Conservation (phyloP, 441 rosid species). For the Dalechampia spathulata region DNA sequence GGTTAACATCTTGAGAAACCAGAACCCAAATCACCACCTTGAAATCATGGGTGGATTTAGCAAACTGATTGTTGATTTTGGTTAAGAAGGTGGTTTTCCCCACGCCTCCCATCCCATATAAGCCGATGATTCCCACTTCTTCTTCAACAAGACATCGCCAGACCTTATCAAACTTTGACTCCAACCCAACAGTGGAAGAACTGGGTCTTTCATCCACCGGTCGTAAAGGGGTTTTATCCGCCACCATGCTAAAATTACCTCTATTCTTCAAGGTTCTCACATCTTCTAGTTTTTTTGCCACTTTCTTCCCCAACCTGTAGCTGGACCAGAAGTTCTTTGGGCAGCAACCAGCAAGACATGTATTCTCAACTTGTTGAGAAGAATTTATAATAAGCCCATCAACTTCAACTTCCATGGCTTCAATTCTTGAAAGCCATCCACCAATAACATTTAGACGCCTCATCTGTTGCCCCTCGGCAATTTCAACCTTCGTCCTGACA, state of each 20-base stretch:
- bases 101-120: neutral
- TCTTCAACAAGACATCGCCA: neutral
- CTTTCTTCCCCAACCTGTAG: neutral
- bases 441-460: no score
- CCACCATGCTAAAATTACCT: neutral
- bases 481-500: no score
- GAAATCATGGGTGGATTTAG: neutral
- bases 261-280: neutral
- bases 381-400: no score
- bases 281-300: neutral
- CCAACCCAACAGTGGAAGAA: neutral
- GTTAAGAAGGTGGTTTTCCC: neutral
- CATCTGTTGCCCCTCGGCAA: no score
- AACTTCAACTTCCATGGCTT: no score
- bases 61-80: neutral
- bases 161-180: neutral
- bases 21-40: neutral
- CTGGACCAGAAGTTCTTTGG: neutral
- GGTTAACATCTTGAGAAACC: neutral
- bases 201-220: neutral
- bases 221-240: no score
- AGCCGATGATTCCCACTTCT: neutral
- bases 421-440: no score
- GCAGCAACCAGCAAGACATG: neutral
- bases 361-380: no score